These are phyloP conservation scores for Huntiella moniliformis DNA, from an alignment of 2,329 filamentous ascomycete genomes.

Conservation along the genomic window DNA sequence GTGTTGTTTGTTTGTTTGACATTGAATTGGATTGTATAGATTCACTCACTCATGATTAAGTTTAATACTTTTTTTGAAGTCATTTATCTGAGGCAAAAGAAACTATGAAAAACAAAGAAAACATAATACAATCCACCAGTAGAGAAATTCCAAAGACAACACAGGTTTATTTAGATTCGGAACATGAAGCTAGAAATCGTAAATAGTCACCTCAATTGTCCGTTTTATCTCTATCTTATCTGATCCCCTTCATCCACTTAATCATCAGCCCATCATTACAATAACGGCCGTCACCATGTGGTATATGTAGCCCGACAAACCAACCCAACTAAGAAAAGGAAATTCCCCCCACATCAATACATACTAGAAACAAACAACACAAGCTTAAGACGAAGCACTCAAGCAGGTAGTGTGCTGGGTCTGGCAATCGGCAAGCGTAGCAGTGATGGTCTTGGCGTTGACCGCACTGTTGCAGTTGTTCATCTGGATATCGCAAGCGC, in stretches of 20 bases:
- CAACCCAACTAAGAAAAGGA: neutral
- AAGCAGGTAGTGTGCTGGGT: conserved; percentile 30
- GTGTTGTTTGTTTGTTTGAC: no score
- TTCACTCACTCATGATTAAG: neutral
- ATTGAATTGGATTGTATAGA: no score
- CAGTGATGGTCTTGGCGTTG: conserved; percentile 29
- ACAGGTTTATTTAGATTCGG: neutral
- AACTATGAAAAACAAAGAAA: neutral
- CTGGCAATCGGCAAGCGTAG: conserved; percentile 32
- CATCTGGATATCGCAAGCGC: conserved; percentile 45
- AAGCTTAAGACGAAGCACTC: conserved; percentile 17
- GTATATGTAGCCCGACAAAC: neutral
- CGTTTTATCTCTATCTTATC: neutral
- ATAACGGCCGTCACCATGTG: neutral
- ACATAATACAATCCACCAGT: neutral
- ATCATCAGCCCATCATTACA: conserved; percentile 1
- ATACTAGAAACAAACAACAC: neutral
- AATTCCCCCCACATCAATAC: neutral
- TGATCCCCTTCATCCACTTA: neutral
- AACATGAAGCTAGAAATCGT: neutral
- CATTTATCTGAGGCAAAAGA: neutral
- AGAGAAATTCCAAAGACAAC: conserved; percentile 3
- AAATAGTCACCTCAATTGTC: conserved; percentile 1
- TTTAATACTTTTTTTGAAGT: neutral
- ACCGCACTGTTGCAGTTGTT: conserved; percentile 39